phyloP scores from a whole-genome alignment of 1,139 yeast species.

The Eremothecium coryli region DNA sequence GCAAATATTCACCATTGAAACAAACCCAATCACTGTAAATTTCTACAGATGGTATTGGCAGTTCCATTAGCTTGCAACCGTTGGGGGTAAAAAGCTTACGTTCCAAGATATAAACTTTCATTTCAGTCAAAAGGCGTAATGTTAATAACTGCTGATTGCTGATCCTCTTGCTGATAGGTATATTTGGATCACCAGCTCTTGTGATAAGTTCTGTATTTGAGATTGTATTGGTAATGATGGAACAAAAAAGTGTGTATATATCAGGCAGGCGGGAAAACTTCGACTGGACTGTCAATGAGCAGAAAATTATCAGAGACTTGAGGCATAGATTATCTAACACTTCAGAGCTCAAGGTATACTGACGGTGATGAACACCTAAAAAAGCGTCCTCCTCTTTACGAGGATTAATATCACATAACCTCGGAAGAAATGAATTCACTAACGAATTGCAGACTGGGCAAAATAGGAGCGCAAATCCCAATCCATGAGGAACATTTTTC shows the following conservation, averaged over 20 bases:
- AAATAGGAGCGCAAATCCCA: constrained; percentile 60
- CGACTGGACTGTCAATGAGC: constrained; percentile 3
- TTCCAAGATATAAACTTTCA: constrained; percentile 9
- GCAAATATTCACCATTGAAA: constrained; percentile 7
- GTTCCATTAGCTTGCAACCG: neutral
- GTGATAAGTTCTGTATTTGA: constrained; percentile 20
- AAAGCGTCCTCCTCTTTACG: constrained; percentile 11
- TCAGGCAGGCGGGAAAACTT: constrained; percentile 4
- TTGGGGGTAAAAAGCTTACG: neutral
- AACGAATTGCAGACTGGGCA: constrained; percentile 90
- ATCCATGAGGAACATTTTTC: constrained; percentile 70
- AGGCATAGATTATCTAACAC: constrained; percentile 11
- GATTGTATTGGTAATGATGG: constrained; percentile 17
- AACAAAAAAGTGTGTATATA: constrained; percentile 9
- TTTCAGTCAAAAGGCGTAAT: constrained; percentile 16
- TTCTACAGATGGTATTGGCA: neutral
- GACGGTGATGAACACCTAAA: constrained; percentile 1
- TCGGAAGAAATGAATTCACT: constrained; percentile 74
- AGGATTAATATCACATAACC: constrained; percentile 4
- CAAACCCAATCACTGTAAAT: constrained; percentile 10
- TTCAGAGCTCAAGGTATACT: constrained; percentile 1
- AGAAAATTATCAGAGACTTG: constrained; percentile 16
- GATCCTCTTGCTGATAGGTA: constrained; percentile 8
- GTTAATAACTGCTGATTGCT: constrained; percentile 19
- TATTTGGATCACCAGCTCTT: constrained; percentile 9